Evolutionary conservation across 164 flowering plant genomes (phyloP).

Genomic region (Paratinospora sagittata): DNA sequence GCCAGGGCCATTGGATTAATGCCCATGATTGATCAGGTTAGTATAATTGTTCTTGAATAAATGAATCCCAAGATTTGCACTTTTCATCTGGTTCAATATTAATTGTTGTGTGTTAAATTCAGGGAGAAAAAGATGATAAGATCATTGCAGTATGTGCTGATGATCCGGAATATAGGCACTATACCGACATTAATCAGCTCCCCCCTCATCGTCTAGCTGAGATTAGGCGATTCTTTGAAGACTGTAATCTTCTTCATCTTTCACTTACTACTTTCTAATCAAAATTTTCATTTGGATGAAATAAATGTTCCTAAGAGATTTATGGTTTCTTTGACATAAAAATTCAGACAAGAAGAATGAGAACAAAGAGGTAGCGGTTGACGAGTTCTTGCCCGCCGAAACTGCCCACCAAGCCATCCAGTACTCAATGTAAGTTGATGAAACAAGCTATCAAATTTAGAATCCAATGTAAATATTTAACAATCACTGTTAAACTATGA

Average conservation of each 20-base stretch:
- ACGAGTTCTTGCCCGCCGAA: conserved; percentile 43
- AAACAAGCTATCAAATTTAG: neutral
- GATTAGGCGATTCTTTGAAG: conserved; percentile 72
- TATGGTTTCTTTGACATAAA: conserved; percentile 26
- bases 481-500: neutral
- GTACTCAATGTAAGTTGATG: conserved; percentile 45
- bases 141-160: conserved; percentile 78
- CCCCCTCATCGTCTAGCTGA: conserved; percentile 67
- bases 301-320: no score
- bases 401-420: conserved; percentile 48
- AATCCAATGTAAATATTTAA: neutral
- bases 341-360: conserved; percentile 61
- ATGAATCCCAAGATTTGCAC: neutral
- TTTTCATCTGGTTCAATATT: neutral
- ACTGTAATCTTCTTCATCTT: conserved; percentile 44
- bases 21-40: conserved; percentile 59
- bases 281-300: neutral
- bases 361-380: conserved; percentile 64
- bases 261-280: neutral
- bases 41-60: neutral
- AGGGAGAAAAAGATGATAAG: conserved; percentile 81
- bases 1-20: conserved; percentile 63
- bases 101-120: neutral
- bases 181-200: conserved; percentile 52
- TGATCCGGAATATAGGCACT: conserved; percentile 68